Percentiles rank a stretch among this genome's conserved stretches.
phyloP scores from a whole-genome alignment of 2,329 filamentous ascomycete species.

The Colletotrichum lupini region DNA sequence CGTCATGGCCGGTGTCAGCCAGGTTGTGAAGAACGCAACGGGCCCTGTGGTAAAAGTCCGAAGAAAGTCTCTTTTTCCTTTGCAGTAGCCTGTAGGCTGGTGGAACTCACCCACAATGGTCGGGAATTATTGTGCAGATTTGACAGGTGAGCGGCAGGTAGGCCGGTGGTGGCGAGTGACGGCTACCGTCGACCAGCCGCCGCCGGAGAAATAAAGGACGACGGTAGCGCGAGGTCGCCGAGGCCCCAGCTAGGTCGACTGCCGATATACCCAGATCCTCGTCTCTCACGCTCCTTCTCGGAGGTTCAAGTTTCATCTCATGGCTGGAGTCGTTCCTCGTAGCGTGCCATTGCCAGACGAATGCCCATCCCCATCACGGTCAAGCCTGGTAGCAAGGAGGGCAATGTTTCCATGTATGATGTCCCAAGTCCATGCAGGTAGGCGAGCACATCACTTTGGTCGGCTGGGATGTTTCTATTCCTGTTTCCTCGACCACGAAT shows the following conservation, averaged over 20 bases:
- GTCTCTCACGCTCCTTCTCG: conserved; percentile 9
- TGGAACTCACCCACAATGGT: conserved; percentile 27
- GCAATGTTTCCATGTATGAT: conserved; percentile 14
- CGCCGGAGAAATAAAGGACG: conserved; percentile 15
- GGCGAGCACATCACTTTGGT: not conserved
- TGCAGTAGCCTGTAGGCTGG: conserved; percentile 16
- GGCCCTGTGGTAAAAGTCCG: not conserved
- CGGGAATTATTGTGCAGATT: conserved; percentile 31
- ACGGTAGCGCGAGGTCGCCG: conserved; percentile 15
- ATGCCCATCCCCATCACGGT: conserved; percentile 1
- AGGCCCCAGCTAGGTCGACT: conserved; percentile 23
- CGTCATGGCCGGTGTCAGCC: not conserved
- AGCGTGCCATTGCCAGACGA: conserved; percentile 33
- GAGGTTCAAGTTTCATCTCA: conserved; percentile 34
- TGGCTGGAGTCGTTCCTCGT: conserved; percentile 29
- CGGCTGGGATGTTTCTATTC: conserved; percentile 34
- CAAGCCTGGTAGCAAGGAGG: conserved; percentile 10
- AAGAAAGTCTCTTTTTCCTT: conserved; percentile 1
- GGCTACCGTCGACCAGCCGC: conserved; percentile 8
- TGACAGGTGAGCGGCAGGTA: conserved; percentile 26
- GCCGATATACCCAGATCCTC: conserved; percentile 29
- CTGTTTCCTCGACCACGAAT: conserved; percentile 20
- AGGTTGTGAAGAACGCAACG: not conserved
- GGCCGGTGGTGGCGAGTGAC: conserved; percentile 11
- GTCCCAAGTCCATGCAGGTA: conserved; percentile 14